Percentiles rank a stretch among this genome's conserved stretches.
These are phyloP conservation scores for Durotheca rogersii DNA, from an alignment of 495 filamentous ascomycete genomes.

Conservation along the genomic window DNA sequence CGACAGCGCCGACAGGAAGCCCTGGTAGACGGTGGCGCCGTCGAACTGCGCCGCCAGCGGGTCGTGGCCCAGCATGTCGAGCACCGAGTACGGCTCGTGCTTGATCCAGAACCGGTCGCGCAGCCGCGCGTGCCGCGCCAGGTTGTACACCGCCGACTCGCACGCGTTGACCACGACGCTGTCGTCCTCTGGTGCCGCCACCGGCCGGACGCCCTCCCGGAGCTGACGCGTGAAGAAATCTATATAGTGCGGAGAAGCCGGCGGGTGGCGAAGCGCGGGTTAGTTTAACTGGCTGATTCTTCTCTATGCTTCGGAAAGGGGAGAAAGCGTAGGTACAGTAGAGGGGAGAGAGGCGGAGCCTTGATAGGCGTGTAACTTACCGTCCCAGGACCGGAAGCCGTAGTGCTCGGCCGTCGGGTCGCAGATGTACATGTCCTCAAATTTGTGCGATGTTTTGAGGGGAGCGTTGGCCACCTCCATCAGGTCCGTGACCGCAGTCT, in stretches of 20 bases:
- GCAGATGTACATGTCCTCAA: conserved; percentile 55
- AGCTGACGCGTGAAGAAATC: conserved; percentile 71
- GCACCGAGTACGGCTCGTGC: conserved; percentile 62
- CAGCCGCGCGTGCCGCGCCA: conserved; percentile 42
- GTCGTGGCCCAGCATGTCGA: conserved; percentile 62
- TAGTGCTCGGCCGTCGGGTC: conserved; percentile 50
- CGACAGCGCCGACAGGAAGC: conserved; percentile 61
- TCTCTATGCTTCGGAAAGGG: no score
- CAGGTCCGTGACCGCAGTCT: conserved; percentile 45
- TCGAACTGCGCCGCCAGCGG: conserved; percentile 53
- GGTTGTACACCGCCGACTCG: conserved; percentile 60
- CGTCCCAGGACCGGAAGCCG: conserved; percentile 72
- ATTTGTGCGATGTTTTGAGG: conserved; percentile 42
- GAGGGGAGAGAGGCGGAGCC: no score
- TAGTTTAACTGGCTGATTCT: no score
- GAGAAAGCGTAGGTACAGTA: no score
- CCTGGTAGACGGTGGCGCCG: conserved; percentile 67
- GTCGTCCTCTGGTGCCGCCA: conserved; percentile 55
- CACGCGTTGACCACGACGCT: conserved; percentile 64
- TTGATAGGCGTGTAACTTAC: conserved; percentile 36
- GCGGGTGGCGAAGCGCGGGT: no score
- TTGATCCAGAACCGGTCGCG: conserved; percentile 69
- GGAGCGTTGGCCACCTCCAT: conserved; percentile 52
- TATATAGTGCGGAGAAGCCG: no score
- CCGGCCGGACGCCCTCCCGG: conserved; percentile 54